These are phyloP conservation scores for Torrubiellomyces zombiae DNA, from an alignment of 2,329 filamentous ascomycete genomes.

Conservation along the genomic window DNA sequence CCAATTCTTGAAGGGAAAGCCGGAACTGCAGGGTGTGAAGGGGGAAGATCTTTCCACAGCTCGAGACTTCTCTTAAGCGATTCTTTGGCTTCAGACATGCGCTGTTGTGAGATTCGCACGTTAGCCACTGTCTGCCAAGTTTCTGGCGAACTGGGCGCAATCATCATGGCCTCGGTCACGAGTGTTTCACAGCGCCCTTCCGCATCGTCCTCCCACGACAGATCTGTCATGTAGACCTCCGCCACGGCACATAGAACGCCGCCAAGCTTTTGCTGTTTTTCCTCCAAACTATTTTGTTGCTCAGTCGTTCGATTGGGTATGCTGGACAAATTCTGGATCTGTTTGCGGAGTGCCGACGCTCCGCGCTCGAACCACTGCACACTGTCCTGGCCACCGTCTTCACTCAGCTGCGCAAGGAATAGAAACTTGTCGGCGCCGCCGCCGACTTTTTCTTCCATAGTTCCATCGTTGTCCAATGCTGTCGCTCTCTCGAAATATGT, in stretches of 20 bases:
- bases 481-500: conserved; percentile 58
- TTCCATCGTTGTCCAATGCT: conserved; percentile 59
- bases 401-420: conserved; percentile 80
- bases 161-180: conserved; percentile 76
- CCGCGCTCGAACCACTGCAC: conserved; percentile 55
- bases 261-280: conserved; percentile 65
- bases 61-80: conserved; percentile 67
- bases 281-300: conserved; percentile 33
- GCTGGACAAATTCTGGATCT: conserved; percentile 48
- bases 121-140: conserved; percentile 93
- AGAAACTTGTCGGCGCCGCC: conserved; percentile 89
- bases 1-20: conserved; percentile 77
- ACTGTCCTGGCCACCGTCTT: conserved; percentile 49
- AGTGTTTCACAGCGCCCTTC: conserved; percentile 76
- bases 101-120: conserved; percentile 75
- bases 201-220: conserved; percentile 83
- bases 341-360: conserved; percentile 52
- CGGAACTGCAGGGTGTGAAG: conserved; percentile 56
- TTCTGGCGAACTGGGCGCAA: conserved; percentile 67
- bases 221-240: conserved; percentile 97
- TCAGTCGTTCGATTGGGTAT: conserved; percentile 19
- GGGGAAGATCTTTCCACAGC: conserved; percentile 65
- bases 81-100: conserved; percentile 60
- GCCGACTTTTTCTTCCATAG: conserved; percentile 50
- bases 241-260: conserved; percentile 87